Base-by-base conservation (phyloP, 371 early-diverging fungal species). In the Umbelopsis sp. region DNA sequence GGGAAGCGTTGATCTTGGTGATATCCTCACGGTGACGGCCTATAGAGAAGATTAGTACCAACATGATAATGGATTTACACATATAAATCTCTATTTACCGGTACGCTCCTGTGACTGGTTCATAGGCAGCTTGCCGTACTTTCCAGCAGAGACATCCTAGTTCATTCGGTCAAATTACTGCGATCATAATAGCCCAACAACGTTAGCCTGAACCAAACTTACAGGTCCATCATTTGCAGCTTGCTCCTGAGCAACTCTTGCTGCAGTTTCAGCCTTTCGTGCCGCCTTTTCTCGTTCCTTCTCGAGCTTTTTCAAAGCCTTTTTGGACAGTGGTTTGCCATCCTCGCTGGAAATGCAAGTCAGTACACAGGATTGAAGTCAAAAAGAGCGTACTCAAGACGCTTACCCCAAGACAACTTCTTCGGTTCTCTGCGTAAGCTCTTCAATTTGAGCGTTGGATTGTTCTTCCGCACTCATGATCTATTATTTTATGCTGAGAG, bases 281-380 rank as follows among this genome's bases (percentile, higher is more conserved):
- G 75, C 82, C 63, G 91, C 94, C 89, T 96, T 97, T 77, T 96
- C 95, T 65, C 85, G 84, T 76, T 96, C 93, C 79, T 94, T 95
- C 74, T 93, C 90, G 18, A 93, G 89, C 87, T 98, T 98, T 88
- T 97, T 97, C 68, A 92, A 84, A 16, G 94, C 95, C 74, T 90
- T 93, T 85, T 97, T 93, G 63, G 97, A 94, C 38, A 96, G 82
- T 25, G 96, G 94, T 77, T 96, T 89, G 63, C 97, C 97, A 38
- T 92, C 92, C 66, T 92, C 94, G 69, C 92, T 88, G 69, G 14
- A 37, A 41, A 52, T 20, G 20, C 22, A 5, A 48, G 6, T 41
- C 35, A 38, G 22, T 41, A 41, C 7, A 41, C 7, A 41, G 1
- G 2, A 0, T 7, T 41, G 5, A 41, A 41, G 7, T 7, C 41